Percentiles rank a stretch among this genome's conserved stretches.
Conservation (phyloP, 225 moss, liverwort and hornwort genomes). For the Straminergon stramineum region DNA sequence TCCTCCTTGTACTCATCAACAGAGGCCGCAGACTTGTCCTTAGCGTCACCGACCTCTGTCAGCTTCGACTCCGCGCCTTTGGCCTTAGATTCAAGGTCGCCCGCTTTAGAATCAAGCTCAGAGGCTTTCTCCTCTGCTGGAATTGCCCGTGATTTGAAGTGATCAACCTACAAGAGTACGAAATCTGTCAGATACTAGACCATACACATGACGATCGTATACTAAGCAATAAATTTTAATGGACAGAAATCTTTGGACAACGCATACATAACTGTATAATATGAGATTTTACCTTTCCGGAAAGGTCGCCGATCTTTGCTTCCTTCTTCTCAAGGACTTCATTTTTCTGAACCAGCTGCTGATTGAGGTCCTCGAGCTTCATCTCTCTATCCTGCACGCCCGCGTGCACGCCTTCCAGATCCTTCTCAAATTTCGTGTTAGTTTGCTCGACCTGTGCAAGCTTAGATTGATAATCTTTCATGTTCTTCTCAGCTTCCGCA, state of each 20-base stretch:
- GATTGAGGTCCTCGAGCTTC: slow-evolving; percentile 23
- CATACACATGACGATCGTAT: too few species aligned
- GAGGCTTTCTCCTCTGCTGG: slow-evolving; percentile 50
- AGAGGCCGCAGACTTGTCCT: slow-evolving; percentile 6
- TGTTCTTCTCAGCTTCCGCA: slow-evolving; percentile 24
- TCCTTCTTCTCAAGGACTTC: slow-evolving; percentile 19
- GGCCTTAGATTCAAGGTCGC: slow-evolving; percentile 6
- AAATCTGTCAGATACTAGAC: background rate
- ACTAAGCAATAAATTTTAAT: background rate
- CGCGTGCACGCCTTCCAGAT: slow-evolving; percentile 30
- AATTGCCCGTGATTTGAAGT: slow-evolving; percentile 48
- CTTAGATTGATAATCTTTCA: slow-evolving; percentile 30
- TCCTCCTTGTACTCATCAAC: slow-evolving; percentile 21
- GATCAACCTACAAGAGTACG: slow-evolving; percentile 16
- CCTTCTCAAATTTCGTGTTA: slow-evolving; percentile 40
- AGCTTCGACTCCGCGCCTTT: slow-evolving; percentile 11
- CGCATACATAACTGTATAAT: background rate
- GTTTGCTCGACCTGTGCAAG: slow-evolving; percentile 18
- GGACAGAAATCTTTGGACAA: background rate
- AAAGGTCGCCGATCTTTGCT: slow-evolving; percentile 28
- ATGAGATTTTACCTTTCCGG: slow-evolving; percentile 14
- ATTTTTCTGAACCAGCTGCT: slow-evolving; percentile 16
- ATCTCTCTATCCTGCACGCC: slow-evolving; percentile 44
- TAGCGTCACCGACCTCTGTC: slow-evolving; percentile 11
- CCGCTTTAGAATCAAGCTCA: background rate